Base-by-base conservation (phyloP, 345 rosid species). In the Geranium rotundifolium region DNA sequence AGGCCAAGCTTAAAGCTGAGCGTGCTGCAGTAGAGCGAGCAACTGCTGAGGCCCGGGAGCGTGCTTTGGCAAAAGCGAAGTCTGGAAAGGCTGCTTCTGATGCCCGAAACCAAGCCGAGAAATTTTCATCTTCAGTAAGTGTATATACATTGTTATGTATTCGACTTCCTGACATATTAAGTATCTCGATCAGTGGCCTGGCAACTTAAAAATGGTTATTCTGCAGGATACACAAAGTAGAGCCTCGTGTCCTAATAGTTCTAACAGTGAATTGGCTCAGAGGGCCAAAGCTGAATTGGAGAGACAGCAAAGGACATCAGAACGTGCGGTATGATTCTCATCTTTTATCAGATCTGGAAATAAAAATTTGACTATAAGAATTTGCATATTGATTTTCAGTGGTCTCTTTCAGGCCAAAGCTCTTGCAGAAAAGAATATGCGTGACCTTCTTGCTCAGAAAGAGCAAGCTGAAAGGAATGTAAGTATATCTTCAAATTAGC, bases 11-110 rank as follows among this genome's bases (percentile, higher is more conserved):
- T 64, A 84, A 80, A 77, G 80, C 86, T 54, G 91, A 92, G 71
- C 95, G 96, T 62, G 91, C 96, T 74, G 97, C 97, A 29, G 97
- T 91, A 54, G 96, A 91, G 75, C 77, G 96, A 81, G 97, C 88
- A 62, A 88, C 90, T 65, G 80, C 87, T 54, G 98, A 91, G 80
- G 98, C 96, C 57, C 81, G 98, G 68, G 87, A 74, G 70, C 96
- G 98, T 62, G 92, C 92, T 62, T 61, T 92, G 17, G 98, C 89
- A 73, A 92, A 78, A 75, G 95, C 92, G 54, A 58, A 85, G 83
- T 84, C 89, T 5, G 82, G 79, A 66, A 85, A 79, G 66, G 71
- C 78, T 71, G 55, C 85, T 70, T 59, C 67, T 59, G 71, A 77
- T 62, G 59, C 77, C 66, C 85, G 75, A 72, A 70, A 71, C 50